Evolutionary conservation across 257 asterid genomes (phyloP).

Genomic region (Cordia subcordata): DNA sequence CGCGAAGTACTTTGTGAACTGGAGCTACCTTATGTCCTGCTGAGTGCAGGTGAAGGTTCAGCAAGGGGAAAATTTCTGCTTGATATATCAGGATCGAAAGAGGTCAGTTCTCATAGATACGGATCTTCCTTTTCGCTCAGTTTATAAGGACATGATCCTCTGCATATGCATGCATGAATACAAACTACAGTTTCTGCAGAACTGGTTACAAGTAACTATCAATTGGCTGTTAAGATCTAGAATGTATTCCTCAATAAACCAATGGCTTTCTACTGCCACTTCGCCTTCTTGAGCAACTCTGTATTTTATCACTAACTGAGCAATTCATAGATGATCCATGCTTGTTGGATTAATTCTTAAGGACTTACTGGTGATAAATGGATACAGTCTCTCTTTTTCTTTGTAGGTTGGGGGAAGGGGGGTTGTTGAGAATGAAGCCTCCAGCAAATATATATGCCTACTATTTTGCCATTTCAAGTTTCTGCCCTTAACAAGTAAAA

Average conservation of each 20-base stretch:
- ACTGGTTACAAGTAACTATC: too few relatives aligned
- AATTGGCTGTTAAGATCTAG: neutral
- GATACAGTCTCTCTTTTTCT: too few relatives aligned
- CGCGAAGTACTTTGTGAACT: slow-evolving; percentile 78
- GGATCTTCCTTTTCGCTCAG: neutral
- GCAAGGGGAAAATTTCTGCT: slow-evolving; percentile 33
- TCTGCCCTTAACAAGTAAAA: neutral
- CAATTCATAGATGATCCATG: too few relatives aligned
- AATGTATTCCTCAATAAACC: neutral
- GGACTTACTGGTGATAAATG: too few relatives aligned
- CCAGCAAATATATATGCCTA: too few relatives aligned
- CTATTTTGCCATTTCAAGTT: neutral
- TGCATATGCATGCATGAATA: neutral
- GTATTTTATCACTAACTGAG: too few relatives aligned
- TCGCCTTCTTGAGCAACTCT: neutral
- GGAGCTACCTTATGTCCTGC: slow-evolving; percentile 71
- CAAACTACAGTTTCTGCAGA: neutral
- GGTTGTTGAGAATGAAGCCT: too few relatives aligned
- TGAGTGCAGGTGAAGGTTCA: slow-evolving; percentile 64
- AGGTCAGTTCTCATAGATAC: slow-evolving; percentile 34
- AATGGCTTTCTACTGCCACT: neutral
- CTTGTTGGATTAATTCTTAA: too few relatives aligned
- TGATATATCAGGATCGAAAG: slow-evolving; percentile 56
- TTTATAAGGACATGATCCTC: neutral
- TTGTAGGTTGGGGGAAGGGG: too few relatives aligned